Evolutionary conservation across 2,329 filamentous ascomycete species (phyloP).

Genomic region (Venturia pyrina): DNA sequence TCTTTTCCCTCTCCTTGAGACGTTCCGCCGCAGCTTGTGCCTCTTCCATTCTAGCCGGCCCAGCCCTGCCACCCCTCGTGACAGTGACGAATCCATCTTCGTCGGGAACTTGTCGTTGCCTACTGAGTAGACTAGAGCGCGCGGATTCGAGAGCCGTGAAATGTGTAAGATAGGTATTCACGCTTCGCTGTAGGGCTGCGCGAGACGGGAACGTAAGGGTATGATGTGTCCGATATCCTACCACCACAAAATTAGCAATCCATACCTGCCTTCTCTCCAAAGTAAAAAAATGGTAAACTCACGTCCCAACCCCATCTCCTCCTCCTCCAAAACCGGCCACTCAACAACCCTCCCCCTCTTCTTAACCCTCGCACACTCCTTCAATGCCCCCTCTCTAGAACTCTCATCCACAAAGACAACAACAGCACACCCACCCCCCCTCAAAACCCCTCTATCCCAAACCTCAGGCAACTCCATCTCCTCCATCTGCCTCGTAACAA

Average conservation of each 20-base stretch:
- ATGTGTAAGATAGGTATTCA: constrained; percentile 79
- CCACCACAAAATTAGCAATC: not conserved
- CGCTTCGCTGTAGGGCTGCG: constrained; percentile 54
- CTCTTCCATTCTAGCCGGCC: constrained; percentile 65
- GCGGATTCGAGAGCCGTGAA: constrained; percentile 60
- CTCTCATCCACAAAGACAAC: constrained; percentile 75
- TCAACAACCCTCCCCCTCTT: constrained; percentile 49
- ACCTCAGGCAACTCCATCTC: constrained; percentile 54
- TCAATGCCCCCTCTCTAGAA: constrained; percentile 66
- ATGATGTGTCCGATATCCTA: constrained; percentile 55
- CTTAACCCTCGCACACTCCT: constrained; percentile 55
- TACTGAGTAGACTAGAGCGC: constrained; percentile 50
- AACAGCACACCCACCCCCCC: constrained; percentile 69
- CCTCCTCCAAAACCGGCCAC: constrained; percentile 50
- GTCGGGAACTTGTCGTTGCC: constrained; percentile 69
- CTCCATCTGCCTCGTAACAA: constrained; percentile 33
- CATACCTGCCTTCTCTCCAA: not conserved
- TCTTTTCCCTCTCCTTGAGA: constrained; percentile 47
- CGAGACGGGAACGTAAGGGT: constrained; percentile 61
- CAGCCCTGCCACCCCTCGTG: constrained; percentile 61
- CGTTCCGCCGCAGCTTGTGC: constrained; percentile 52
- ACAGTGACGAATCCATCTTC: constrained; percentile 96
- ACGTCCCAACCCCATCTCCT: constrained; percentile 39
- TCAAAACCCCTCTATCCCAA: constrained; percentile 62
- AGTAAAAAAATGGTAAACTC: constrained; percentile 23